Percentiles rank a stretch among this genome's conserved stretches.
Conservation (phyloP, 164 flowering plant species). For the Magnolia kwangsiensis region DNA sequence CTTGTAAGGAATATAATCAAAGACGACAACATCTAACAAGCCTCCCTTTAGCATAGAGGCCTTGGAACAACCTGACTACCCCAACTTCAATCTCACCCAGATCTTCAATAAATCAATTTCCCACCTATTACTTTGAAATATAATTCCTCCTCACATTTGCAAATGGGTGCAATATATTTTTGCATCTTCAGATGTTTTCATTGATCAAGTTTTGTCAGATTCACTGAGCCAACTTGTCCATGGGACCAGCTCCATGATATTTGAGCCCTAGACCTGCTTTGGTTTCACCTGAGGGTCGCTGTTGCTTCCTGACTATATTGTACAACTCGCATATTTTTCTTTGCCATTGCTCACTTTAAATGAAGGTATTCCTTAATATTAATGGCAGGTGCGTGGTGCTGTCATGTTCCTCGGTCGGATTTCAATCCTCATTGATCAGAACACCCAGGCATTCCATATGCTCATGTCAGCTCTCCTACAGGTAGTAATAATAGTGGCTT, state of each 20-base stretch:
- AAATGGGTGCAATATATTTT: no score
- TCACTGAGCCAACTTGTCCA: neutral
- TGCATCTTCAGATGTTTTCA: constrained; percentile 11
- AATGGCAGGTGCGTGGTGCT: constrained; percentile 84
- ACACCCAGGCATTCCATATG: constrained; percentile 94
- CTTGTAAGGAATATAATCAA: no score
- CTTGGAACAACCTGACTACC: no score
- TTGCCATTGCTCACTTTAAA: neutral
- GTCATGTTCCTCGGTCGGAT: constrained; percentile 81
- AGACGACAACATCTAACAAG: no score
- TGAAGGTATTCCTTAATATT: neutral
- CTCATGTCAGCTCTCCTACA: constrained; percentile 93
- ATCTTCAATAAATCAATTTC: no score
- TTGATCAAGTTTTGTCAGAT: neutral
- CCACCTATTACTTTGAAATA: no score
- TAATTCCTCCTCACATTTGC: no score
- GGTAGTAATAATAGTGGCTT: constrained; percentile 32
- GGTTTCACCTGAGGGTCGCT: neutral
- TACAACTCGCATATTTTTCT: neutral
- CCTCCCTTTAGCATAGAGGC: no score
- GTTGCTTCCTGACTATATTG: neutral
- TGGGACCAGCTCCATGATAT: neutral
- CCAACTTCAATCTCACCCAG: no score
- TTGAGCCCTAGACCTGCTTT: neutral
- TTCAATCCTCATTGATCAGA: constrained; percentile 78